Base-by-base conservation (phyloP, 2,329 filamentous ascomycete species). In the Penicillium sp. region DNA sequence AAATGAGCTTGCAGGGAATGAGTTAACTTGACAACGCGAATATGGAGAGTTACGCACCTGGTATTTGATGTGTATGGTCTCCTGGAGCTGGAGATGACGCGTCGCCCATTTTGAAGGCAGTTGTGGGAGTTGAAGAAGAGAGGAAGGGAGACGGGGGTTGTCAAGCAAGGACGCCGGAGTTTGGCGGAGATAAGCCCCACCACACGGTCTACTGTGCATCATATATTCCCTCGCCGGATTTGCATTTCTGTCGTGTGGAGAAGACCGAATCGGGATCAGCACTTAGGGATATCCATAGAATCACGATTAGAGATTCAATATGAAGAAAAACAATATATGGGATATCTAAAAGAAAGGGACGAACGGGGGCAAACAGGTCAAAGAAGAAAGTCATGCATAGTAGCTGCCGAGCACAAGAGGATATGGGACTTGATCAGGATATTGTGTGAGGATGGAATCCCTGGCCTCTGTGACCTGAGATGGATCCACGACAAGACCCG, bases 101-200 rank as follows among this genome's bases (percentile, higher is more conserved):
- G 22, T 45, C 45, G 11, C 18, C 22, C 62, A 64, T 64, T 10
- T 55, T 47, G 37, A 44, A 20, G 18, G n/a, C 35, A 24, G 29
- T 37, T 39, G 34, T 29, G n/a, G 48, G 31, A 14, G 43, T 37
- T 48, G 24, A 39, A 16, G 29, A 38, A 53, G 16, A 18, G 10
- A 26, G n/a, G 31, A 56, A 38, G 38, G 56, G 55, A 56, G 37
- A 57, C 58, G 26, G 26, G 40, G 20, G 2, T 24, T 20, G 34
- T 31, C 5, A 5, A 43, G 32, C 18, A 34, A 5, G 13, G 5
- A 7, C 39, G 11, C 35, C 59, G 62, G 62, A 60, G 40, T 61
- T 64, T 58, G 55, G 43, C 60, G 58, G 60, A 62, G 60, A 48
- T 61, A 52, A n/a, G 32, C 35, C 40, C 53, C 48, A 35, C 53